Percentiles rank a stretch among this genome's conserved stretches.
These are phyloP conservation scores for Cercophora scortea DNA, from an alignment of 495 filamentous ascomycete genomes.

Conservation along the genomic window DNA sequence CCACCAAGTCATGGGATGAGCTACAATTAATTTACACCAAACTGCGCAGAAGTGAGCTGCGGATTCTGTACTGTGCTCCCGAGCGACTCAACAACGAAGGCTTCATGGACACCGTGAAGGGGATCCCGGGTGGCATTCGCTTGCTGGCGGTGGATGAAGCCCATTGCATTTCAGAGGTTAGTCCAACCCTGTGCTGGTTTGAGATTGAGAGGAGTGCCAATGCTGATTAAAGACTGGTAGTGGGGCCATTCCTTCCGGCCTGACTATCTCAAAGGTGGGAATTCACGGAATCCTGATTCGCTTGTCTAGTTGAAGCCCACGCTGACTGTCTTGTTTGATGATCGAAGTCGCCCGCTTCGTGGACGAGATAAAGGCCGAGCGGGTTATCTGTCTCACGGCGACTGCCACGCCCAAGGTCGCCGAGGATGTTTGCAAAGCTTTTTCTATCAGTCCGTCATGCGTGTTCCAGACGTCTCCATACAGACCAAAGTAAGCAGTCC, in stretches of 20 bases:
- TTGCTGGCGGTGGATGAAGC: constrained; percentile 53
- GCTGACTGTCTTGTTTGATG: too few relatives aligned
- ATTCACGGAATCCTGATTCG: not conserved
- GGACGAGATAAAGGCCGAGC: constrained; percentile 47
- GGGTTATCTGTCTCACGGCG: constrained; percentile 50
- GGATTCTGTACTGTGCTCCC: constrained; percentile 50
- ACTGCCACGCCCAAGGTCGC: constrained; percentile 50
- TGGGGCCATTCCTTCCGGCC: constrained; percentile 55
- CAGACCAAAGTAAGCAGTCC: constrained; percentile 33
- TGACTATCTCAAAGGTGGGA: constrained; percentile 45
- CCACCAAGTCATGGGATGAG: constrained; percentile 39
- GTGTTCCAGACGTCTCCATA: constrained; percentile 52
- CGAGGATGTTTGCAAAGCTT: constrained; percentile 44
- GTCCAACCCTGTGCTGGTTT: not conserved
- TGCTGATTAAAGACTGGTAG: constrained; percentile 10
- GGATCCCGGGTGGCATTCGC: constrained; percentile 43
- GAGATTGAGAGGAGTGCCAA: not conserved
- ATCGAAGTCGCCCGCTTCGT: constrained; percentile 44
- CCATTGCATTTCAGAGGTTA: constrained; percentile 46
- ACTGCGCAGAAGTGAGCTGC: constrained; percentile 36
- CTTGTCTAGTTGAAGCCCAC: not conserved
- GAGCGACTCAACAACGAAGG: constrained; percentile 52
- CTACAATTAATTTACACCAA: constrained; percentile 35
- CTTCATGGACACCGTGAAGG: constrained; percentile 46
- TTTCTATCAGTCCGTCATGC: constrained; percentile 36